Evolutionary conservation across 2,329 filamentous ascomycete species (phyloP).

Genomic region (Phyllosticta capitalensis): DNA sequence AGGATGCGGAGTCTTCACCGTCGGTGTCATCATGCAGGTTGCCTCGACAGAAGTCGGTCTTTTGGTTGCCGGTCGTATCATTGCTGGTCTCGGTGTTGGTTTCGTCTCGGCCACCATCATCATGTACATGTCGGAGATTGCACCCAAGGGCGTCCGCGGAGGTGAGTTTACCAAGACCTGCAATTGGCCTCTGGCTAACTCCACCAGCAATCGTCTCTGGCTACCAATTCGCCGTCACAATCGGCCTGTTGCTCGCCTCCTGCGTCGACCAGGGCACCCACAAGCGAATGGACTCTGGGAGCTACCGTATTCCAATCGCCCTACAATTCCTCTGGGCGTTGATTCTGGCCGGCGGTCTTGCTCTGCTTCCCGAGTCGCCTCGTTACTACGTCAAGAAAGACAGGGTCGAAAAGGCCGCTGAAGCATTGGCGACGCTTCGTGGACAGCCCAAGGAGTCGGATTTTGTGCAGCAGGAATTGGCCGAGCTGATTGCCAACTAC

Average conservation of each 20-base stretch:
- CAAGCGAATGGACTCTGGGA: slow-evolving; percentile 47
- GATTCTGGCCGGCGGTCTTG: slow-evolving; percentile 61
- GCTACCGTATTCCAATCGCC: slow-evolving; percentile 65
- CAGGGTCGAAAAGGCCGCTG: slow-evolving; percentile 53
- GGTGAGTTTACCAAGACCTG: background rate
- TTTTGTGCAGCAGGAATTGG: slow-evolving; percentile 68
- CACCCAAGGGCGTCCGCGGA: slow-evolving; percentile 51
- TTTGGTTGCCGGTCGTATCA: slow-evolving; percentile 62
- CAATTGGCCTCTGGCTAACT: no score
- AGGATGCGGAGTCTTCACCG: slow-evolving; percentile 51
- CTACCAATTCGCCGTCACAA: slow-evolving; percentile 76
- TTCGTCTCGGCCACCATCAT: slow-evolving; percentile 56
- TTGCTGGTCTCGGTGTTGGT: slow-evolving; percentile 66
- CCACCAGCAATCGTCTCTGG: slow-evolving; percentile 47
- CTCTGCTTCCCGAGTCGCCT: slow-evolving; percentile 75
- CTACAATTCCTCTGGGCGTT: slow-evolving; percentile 75
- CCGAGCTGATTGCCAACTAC: slow-evolving; percentile 82
- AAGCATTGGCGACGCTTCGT: slow-evolving; percentile 57
- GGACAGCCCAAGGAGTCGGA: slow-evolving; percentile 64
- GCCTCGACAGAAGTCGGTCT: slow-evolving; percentile 51
- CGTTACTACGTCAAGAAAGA: slow-evolving; percentile 78
- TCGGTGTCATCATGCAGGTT: slow-evolving; percentile 49
- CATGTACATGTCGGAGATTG: slow-evolving; percentile 75
- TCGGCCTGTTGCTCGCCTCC: slow-evolving; percentile 66
- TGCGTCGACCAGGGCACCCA: slow-evolving; percentile 65